A percentile compares a stretch with the other conserved stretches of the same genome.
phyloP scores from a whole-genome alignment of 768 basidiomycete genomes.

The Boletus eberwhitei region DNA sequence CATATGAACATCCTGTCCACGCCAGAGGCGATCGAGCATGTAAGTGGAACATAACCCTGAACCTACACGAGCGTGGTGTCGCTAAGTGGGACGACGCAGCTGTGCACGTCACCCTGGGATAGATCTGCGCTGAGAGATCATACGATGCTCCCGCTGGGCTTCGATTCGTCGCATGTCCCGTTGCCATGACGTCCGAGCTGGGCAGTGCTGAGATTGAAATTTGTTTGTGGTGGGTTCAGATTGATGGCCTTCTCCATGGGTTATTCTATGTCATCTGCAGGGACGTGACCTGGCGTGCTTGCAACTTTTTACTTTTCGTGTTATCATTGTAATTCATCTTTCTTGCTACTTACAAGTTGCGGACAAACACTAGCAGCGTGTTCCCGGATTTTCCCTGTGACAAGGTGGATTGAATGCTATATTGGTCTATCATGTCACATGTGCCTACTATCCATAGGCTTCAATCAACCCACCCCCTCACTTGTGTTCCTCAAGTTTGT shows the following conservation, averaged over 20 bases:
- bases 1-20: slow-evolving; percentile 75
- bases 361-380: no score
- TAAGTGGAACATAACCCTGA: slow-evolving; percentile 25
- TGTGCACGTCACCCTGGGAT: slow-evolving; percentile 53
- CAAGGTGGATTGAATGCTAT: no score
- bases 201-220: background rate
- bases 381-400: no score
- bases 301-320: background rate
- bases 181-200: slow-evolving; percentile 7
- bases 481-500: no score
- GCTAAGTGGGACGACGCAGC: slow-evolving; percentile 36
- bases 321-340: background rate
- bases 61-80: background rate
- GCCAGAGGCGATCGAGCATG: slow-evolving; percentile 56
- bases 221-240: background rate
- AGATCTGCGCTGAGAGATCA: slow-evolving; percentile 43
- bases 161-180: slow-evolving; percentile 32
- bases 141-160: slow-evolving; percentile 57
- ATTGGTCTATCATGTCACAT: no score
- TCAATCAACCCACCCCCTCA: no score
- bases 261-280: background rate
- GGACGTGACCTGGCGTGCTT: background rate
- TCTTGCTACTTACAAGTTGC: background rate
- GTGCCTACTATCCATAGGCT: no score
- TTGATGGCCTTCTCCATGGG: background rate